These are phyloP conservation scores for Austroboletus novae-zelandiae DNA, from an alignment of 1,284 basidiomycete genomes.

Conservation along the genomic window DNA sequence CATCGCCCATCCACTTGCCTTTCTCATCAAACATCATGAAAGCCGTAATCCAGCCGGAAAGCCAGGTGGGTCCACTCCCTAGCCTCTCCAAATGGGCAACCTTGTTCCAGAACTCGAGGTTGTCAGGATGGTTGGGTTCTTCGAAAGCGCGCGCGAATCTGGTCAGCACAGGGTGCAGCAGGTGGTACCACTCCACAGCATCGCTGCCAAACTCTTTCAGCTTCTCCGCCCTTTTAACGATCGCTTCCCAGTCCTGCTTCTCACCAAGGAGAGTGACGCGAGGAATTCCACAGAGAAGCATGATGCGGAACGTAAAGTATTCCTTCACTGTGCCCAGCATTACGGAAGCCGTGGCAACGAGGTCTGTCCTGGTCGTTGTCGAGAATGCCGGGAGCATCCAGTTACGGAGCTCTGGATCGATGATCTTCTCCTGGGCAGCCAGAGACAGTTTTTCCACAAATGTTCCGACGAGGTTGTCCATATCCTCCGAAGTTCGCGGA, in stretches of 20 bases:
- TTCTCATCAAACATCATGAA: conserved; percentile 31
- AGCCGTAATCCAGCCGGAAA: conserved; percentile 36
- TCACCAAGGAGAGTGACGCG: conserved; percentile 39
- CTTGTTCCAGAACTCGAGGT: conserved; percentile 34
- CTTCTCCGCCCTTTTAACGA: conserved; percentile 30
- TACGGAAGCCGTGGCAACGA: conserved; percentile 25
- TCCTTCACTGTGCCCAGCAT: conserved; percentile 42
- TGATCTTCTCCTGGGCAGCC: conserved; percentile 10
- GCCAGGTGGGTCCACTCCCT: conserved; percentile 17
- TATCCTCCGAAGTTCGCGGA: background rate
- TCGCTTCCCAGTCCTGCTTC: conserved; percentile 31
- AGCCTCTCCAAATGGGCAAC: conserved; percentile 17
- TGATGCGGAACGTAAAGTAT: conserved; percentile 36
- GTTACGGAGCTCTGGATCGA: conserved; percentile 32
- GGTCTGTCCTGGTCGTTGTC: conserved; percentile 33
- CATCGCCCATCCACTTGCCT: conserved; percentile 27
- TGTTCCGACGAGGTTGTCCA: background rate
- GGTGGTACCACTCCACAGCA: background rate
- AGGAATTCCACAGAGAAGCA: conserved; percentile 40
- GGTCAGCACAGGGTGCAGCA: conserved; percentile 35
- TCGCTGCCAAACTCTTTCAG: conserved; percentile 30
- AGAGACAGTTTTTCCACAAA: background rate
- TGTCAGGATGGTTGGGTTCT: conserved; percentile 16
- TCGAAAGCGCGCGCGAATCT: conserved; percentile 35
- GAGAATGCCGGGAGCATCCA: conserved; percentile 45